Evolutionary conservation across 768 basidiomycete species (phyloP), one percentile per base, ranked within the genome.

Genomic region (Amanita pallidorosea): DNA sequence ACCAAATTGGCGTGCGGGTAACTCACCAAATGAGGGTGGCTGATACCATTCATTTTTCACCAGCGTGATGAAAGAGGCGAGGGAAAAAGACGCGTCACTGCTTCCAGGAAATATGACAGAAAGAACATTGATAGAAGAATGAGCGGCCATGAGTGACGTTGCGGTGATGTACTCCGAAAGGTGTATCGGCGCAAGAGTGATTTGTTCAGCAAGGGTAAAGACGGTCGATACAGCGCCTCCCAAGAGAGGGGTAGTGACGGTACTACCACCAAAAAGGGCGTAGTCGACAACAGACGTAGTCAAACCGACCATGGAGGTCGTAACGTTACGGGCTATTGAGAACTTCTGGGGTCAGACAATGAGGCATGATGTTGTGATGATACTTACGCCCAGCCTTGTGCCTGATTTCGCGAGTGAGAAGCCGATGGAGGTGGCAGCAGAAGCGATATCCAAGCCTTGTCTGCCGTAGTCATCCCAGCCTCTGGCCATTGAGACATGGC

Each of bases 31-130:
- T 12, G 69, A 67, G 6, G 65, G 70, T 41, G 79, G 76, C 35
- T 78, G 70, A 54, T 72, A 71, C 83, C 85, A 85, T 67, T 92
- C 88, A 35, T 83, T 71, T 47, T 79, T 78, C n/a, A 91, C 86
- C 29, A 92, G 79, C 29, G 72, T 74, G 49, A 91, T 83, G 64
- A 91, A 89, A 8, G 85, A 81, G 7, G 79, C 81, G 6, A 92
- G 69, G 2, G 87, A 88, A 63, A 90, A 90, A 15, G 85, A 83
- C 2, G 87, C 82, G 54, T 89, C 88, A 58, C 80, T 82, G 58
- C 79, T 81, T 4, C 83, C 82, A 2, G 83, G 82, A 61, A 87
- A 85, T 55, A 88, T 79, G 36, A 76, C 71, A 8, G 82, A 76
- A 36, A 89, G 76, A 41, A 81, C 73, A 58, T 88, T 85, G 55